These are phyloP conservation scores for Boletus vermiculosoides DNA, from an alignment of 768 basidiomycete species.

Conservation along the genomic window DNA sequence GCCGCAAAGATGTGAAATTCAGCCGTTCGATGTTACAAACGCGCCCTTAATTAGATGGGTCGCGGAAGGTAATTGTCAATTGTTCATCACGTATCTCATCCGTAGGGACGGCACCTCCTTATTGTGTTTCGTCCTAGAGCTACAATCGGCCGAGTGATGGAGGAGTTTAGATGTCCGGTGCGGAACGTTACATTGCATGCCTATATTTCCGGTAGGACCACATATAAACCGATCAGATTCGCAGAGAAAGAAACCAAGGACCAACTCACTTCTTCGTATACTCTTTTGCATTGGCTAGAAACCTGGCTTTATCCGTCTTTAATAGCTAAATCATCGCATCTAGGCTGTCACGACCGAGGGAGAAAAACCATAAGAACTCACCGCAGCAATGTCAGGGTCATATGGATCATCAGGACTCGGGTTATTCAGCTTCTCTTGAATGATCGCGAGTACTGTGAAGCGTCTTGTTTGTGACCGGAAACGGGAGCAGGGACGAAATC, in stretches of 20 bases:
- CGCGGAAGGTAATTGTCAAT: slow-evolving; percentile 3
- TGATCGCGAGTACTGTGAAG: slow-evolving; percentile 61
- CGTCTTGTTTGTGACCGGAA: slow-evolving; percentile 8
- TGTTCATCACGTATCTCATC: not conserved
- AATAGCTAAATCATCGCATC: slow-evolving; percentile 46
- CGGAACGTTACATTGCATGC: slow-evolving; percentile 20
- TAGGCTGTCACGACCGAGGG: not conserved
- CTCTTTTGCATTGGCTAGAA: slow-evolving; percentile 75
- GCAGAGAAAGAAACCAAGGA: not conserved
- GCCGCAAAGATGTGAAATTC: slow-evolving; percentile 3
- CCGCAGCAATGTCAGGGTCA: slow-evolving; percentile 82
- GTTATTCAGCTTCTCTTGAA: slow-evolving; percentile 86
- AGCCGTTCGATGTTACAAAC: not conserved
- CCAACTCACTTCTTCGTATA: slow-evolving; percentile 74
- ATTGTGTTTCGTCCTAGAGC: slow-evolving; percentile 5
- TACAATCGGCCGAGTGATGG: slow-evolving; percentile 8
- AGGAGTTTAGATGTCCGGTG: not conserved
- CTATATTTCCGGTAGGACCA: slow-evolving; percentile 2
- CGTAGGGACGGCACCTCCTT: not conserved
- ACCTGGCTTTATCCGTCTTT: slow-evolving; percentile 75
- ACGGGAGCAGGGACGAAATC: not conserved
- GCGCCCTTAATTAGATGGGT: slow-evolving; percentile 4
- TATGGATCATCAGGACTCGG: slow-evolving; percentile 88
- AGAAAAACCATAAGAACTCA: slow-evolving; percentile 37
- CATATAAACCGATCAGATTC: slow-evolving; percentile 5